Evolutionary conservation across 495 filamentous ascomycete genomes (phyloP).

Genomic region (Aspergillus kassunensis): DNA sequence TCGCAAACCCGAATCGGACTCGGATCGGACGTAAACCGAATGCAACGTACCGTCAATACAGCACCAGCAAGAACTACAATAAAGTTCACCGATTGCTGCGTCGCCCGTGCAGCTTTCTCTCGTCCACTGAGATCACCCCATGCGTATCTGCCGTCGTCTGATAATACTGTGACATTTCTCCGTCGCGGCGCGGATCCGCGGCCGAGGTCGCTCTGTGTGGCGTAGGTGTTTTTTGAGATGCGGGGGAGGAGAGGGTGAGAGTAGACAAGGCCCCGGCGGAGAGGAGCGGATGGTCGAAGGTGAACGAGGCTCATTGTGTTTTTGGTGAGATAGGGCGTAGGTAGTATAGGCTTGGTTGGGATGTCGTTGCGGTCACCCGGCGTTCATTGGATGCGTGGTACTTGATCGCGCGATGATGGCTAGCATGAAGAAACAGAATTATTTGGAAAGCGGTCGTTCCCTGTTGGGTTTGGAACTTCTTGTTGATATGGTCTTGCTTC

Average conservation of each 20-base stretch:
- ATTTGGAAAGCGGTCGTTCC: neutral
- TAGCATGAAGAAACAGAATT: slow-evolving; percentile 1
- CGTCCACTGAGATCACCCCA: slow-evolving; percentile 69
- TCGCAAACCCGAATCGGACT: no score
- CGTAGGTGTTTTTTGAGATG: slow-evolving; percentile 40
- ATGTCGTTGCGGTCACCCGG: slow-evolving; percentile 11
- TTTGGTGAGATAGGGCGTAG: neutral
- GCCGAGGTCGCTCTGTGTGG: slow-evolving; percentile 49
- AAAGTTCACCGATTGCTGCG: slow-evolving; percentile 88
- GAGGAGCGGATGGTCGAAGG: slow-evolving; percentile 15
- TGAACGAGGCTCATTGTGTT: slow-evolving; percentile 24
- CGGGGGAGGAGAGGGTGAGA: slow-evolving; percentile 18
- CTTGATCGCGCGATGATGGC: neutral
- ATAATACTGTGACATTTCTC: slow-evolving; percentile 71
- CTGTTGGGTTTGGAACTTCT: neutral
- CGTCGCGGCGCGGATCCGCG: slow-evolving; percentile 35
- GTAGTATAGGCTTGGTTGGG: neutral
- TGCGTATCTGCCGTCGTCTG: slow-evolving; percentile 73
- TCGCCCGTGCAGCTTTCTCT: slow-evolving; percentile 82
- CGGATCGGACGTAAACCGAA: neutral
- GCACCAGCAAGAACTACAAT: slow-evolving; percentile 70
- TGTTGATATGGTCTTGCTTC: neutral
- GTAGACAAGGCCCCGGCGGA: slow-evolving; percentile 15
- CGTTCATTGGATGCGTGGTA: neutral
- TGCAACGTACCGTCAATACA: slow-evolving; percentile 58